phyloP scores from a whole-genome alignment of 352 stramenopile genomes.

The Phytophthora idaei region DNA sequence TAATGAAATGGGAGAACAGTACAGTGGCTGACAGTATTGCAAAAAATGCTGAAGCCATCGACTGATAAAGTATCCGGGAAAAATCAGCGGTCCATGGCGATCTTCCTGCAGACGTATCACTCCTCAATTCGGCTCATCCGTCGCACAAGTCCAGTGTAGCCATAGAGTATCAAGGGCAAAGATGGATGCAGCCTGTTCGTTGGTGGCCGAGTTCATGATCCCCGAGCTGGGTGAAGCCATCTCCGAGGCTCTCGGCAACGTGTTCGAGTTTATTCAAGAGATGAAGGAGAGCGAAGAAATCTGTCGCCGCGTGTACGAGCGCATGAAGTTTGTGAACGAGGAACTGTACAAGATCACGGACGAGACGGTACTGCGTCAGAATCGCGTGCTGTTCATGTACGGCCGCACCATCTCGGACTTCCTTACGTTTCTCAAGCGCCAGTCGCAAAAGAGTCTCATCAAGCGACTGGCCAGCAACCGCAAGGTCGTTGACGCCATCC shows the following conservation, averaged over 20 bases:
- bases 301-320: conserved; percentile 31
- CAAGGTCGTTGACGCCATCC: conserved; percentile 29
- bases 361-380: conserved; percentile 39
- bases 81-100: not conserved
- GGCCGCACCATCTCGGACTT: conserved; percentile 41
- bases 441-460: conserved; percentile 26
- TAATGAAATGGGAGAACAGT: too few relatives aligned
- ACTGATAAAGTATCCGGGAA: not conserved
- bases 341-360: conserved; percentile 48
- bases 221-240: conserved; percentile 43
- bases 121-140: not conserved
- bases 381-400: conserved; percentile 44
- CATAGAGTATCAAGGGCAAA: not conserved
- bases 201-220: conserved; percentile 45
- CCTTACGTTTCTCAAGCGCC: conserved; percentile 29
- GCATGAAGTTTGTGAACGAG: conserved; percentile 39
- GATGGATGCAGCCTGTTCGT: conserved; percentile 7
- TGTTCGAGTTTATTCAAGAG: conserved; percentile 33
- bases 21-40: too few relatives aligned
- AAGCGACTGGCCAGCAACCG: conserved; percentile 30
- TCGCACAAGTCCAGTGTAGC: not conserved
- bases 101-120: not conserved
- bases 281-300: conserved; percentile 43
- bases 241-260: conserved; percentile 33
- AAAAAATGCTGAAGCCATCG: not conserved